These are phyloP conservation scores for Arctium lappa DNA, from an alignment of 129 eudicot species.

Conservation along the genomic window DNA sequence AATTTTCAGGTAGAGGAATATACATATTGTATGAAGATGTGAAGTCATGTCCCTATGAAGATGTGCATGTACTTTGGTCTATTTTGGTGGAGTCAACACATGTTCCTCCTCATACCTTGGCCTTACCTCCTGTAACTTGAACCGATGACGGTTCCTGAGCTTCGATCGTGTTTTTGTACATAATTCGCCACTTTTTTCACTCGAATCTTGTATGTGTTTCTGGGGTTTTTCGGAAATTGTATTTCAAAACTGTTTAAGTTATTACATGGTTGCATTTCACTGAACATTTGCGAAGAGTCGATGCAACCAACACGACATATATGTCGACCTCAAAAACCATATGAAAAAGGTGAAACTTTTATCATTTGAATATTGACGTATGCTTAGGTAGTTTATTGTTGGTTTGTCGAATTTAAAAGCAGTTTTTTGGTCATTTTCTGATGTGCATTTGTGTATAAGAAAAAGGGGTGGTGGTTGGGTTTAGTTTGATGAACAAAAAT, in stretches of 20 bases:
- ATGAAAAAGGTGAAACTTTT: background rate
- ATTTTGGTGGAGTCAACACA: slow-evolving; percentile 86
- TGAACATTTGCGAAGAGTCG: background rate
- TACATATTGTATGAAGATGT: slow-evolving; percentile 93
- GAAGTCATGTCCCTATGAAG: slow-evolving; percentile 90
- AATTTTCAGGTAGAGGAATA: slow-evolving; percentile 72
- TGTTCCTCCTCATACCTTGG: slow-evolving; percentile 49
- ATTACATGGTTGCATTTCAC: background rate
- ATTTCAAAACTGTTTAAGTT: slow-evolving; percentile 22
- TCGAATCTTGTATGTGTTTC: slow-evolving; percentile 22
- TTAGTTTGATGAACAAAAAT: background rate
- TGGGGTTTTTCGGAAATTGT: slow-evolving; percentile 17
- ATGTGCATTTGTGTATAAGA: background rate
- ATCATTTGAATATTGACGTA: background rate
- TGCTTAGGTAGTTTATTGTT: slow-evolving; percentile 34
- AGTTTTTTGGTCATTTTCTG: slow-evolving; percentile 30
- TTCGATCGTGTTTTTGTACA: slow-evolving; percentile 36
- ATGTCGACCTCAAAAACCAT: background rate
- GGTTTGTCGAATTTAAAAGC: slow-evolving; percentile 33
- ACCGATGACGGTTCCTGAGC: slow-evolving; percentile 5
- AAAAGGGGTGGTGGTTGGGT: background rate
- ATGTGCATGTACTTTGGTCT: slow-evolving; percentile 94
- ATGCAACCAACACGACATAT: background rate
- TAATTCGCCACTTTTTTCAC: slow-evolving; percentile 20
- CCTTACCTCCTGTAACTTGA: slow-evolving; percentile 53